These are phyloP conservation scores for Mucor circinelloides DNA, from an alignment of 371 early-diverging fungal genomes.

Conservation along the genomic window DNA sequence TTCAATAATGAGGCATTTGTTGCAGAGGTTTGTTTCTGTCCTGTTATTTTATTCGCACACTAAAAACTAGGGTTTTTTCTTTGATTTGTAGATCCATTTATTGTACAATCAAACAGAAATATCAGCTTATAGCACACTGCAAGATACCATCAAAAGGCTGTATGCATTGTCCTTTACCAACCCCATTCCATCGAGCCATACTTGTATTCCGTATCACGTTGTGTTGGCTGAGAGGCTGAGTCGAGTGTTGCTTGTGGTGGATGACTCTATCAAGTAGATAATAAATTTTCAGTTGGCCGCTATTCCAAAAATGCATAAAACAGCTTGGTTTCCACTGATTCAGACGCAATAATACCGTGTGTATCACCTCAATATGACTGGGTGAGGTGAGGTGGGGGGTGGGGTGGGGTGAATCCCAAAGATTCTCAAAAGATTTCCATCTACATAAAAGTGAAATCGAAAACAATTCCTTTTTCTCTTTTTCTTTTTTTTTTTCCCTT, in stretches of 20 bases:
- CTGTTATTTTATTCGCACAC: neutral
- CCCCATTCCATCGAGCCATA: slow-evolving; percentile 32
- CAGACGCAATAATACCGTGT: neutral
- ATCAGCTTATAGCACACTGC: slow-evolving; percentile 27
- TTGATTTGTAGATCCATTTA: slow-evolving; percentile 13
- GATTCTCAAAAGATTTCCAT: neutral
- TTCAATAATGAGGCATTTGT: slow-evolving; percentile 22
- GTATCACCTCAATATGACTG: slow-evolving; percentile 1
- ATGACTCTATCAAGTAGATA: slow-evolving; percentile 1
- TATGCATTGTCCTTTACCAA: slow-evolving; percentile 47
- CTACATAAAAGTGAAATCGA: neutral
- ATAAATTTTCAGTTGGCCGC: too few relatives aligned
- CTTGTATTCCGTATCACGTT: slow-evolving; percentile 42
- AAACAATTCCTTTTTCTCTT: neutral
- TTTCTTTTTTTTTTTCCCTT: neutral
- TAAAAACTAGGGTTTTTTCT: neutral
- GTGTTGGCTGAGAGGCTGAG: slow-evolving; percentile 41
- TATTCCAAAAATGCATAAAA: too few relatives aligned
- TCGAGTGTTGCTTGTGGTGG: slow-evolving; percentile 20
- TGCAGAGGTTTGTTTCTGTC: slow-evolving; percentile 29
- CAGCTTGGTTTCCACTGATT: neutral
- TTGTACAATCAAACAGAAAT: slow-evolving; percentile 18
- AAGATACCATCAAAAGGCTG: slow-evolving; percentile 41
- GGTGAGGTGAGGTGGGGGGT: neutral
- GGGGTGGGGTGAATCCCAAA: neutral